Evolutionary conservation across 2,329 filamentous ascomycete species (phyloP).

Genomic region (Achaetomium macrosporum): DNA sequence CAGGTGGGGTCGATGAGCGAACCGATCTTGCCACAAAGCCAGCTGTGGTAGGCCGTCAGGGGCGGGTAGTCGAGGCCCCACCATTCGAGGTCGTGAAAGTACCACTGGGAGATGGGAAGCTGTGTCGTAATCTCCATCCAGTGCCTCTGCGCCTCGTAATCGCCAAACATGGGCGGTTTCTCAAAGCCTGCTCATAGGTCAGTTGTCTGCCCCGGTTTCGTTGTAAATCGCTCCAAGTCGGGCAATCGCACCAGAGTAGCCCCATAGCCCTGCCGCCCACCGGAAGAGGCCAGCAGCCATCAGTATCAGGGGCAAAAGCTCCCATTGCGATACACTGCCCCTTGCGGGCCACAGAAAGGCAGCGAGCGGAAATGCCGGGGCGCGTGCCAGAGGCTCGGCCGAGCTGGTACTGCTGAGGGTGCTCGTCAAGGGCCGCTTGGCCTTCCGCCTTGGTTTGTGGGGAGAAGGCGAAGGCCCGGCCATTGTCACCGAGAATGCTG

Average conservation of each 20-base stretch:
- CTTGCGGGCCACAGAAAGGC: slow-evolving; percentile 93
- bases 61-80: slow-evolving; percentile 98
- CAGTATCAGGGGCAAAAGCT: slow-evolving; percentile 77
- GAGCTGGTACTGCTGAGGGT: slow-evolving; percentile 23
- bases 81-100: slow-evolving; percentile 93
- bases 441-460: slow-evolving; percentile 55
- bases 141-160: slow-evolving; percentile 96
- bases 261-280: slow-evolving; percentile 90
- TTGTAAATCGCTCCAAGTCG: background rate
- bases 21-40: slow-evolving; percentile 85
- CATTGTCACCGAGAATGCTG: slow-evolving; percentile 37
- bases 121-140: slow-evolving; percentile 98
- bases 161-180: slow-evolving; percentile 85
- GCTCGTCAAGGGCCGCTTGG: slow-evolving; percentile 42
- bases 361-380: slow-evolving; percentile 80
- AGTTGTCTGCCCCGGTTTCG: background rate
- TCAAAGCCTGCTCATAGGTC: slow-evolving; percentile 55
- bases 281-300: slow-evolving; percentile 89
- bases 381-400: slow-evolving; percentile 43
- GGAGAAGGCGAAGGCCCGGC: slow-evolving; percentile 45
- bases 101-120: slow-evolving; percentile 90
- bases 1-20: slow-evolving; percentile 71
- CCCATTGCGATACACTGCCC: slow-evolving; percentile 82
- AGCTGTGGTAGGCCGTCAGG: slow-evolving; percentile 96
- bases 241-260: slow-evolving; percentile 68